Evolutionary conservation across 352 stramenopile species (phyloP).

Genomic region (Halophytophthora polymorphica): DNA sequence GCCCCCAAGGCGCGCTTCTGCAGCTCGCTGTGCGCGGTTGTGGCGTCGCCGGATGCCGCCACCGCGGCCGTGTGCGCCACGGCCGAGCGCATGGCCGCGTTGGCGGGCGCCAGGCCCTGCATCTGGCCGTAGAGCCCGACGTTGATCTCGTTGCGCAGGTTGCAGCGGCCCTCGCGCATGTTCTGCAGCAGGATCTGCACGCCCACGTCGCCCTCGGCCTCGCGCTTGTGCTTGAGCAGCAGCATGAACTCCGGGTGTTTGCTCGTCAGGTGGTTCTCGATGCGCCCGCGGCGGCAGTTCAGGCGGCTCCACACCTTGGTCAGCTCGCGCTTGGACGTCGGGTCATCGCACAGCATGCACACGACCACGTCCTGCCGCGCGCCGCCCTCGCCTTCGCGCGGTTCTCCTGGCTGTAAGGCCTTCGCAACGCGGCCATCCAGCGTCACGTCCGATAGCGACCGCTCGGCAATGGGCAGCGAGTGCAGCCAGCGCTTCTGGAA

Average conservation of each 20-base stretch:
- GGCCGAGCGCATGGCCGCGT: constrained; percentile 5
- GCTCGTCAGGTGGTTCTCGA: constrained; percentile 78
- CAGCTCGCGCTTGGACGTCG: constrained; percentile 44
- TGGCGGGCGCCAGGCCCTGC: constrained; percentile 14
- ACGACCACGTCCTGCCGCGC: constrained; percentile 55
- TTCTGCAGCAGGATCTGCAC: constrained; percentile 79
- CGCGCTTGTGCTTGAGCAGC: constrained; percentile 74
- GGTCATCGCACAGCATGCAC: constrained; percentile 79
- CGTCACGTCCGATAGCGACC: constrained; percentile 39
- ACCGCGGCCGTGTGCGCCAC: background rate
- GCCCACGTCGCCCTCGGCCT: constrained; percentile 59
- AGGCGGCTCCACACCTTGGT: constrained; percentile 73
- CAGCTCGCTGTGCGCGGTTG: constrained; percentile 10
- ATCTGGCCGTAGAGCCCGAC: constrained; percentile 56
- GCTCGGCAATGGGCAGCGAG: constrained; percentile 77
- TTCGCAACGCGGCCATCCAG: constrained; percentile 30
- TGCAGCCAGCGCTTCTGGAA: constrained; percentile 82
- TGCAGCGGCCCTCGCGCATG: constrained; percentile 68
- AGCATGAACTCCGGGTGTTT: constrained; percentile 83
- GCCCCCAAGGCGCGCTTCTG: constrained; percentile 25
- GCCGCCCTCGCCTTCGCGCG: constrained; percentile 6
- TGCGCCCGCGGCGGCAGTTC: constrained; percentile 71
- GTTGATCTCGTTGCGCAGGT: constrained; percentile 65
- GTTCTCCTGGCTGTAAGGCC: constrained; percentile 7
- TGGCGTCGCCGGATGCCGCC: background rate